Percentiles rank a stretch among this genome's conserved stretches.
phyloP scores from a whole-genome alignment of 495 filamentous ascomycete genomes.

The Platismatia glauca region DNA sequence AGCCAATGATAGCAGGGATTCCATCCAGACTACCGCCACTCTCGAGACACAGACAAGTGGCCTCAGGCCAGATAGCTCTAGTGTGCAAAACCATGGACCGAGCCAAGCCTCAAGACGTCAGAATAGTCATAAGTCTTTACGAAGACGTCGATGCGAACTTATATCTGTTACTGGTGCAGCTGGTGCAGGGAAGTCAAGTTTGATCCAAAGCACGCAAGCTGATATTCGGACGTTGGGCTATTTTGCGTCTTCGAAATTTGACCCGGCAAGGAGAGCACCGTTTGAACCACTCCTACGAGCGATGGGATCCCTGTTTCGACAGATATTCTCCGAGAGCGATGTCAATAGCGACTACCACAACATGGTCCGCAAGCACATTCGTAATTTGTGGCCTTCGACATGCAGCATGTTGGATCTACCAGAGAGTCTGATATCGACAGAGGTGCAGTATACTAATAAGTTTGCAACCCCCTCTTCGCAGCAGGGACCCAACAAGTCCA shows the following conservation, averaged over 20 bases:
- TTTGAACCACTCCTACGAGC: conserved; percentile 77
- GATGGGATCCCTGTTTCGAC: conserved; percentile 73
- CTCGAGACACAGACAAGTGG: conserved; percentile 12
- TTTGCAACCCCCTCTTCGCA: conserved; percentile 1
- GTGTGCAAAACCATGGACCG: neutral
- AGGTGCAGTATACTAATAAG: conserved; percentile 11
- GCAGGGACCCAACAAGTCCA: conserved; percentile 11
- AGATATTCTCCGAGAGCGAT: conserved; percentile 85
- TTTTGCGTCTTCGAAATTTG: conserved; percentile 77
- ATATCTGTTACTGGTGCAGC: conserved; percentile 66
- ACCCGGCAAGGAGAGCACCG: conserved; percentile 67
- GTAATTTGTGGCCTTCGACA: conserved; percentile 68
- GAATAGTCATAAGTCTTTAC: conserved; percentile 48
- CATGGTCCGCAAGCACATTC: conserved; percentile 59
- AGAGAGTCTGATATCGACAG: conserved; percentile 49
- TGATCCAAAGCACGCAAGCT: conserved; percentile 68
- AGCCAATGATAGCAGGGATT: conserved; percentile 18
- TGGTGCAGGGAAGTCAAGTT: conserved; percentile 75
- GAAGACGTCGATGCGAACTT: conserved; percentile 65
- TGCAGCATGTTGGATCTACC: conserved; percentile 72
- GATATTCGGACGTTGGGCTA: conserved; percentile 68
- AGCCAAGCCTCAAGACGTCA: conserved; percentile 33
- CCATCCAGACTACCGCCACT: conserved; percentile 22
- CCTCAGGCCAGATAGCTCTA: conserved; percentile 10
- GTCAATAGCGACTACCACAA: conserved; percentile 76